Base-by-base conservation (phyloP, 306 rosid species). In the Amphicarpaea edgeworthii region DNA sequence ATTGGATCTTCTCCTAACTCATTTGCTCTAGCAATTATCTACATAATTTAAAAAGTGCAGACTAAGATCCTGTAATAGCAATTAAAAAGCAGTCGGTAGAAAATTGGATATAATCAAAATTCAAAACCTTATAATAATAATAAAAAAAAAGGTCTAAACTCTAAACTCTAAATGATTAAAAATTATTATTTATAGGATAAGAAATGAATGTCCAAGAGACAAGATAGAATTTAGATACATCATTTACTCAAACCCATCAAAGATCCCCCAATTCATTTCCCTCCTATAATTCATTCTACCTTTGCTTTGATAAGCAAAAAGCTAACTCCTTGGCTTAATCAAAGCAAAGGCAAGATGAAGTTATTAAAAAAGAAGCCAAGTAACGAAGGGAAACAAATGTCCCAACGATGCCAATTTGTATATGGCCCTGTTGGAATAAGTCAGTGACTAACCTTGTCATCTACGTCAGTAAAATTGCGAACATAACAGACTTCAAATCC, bases 391-490 rank as follows among this genome's bases (percentile, higher is more conserved):
- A 66, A 28, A 28, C 32, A 28, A 46, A 26, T 59, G 60, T 53
- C 77, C 38, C 43, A 49, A 30, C 37, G 37, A 30, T 4, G 37
- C 37, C 37, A 4, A 30, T 30, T 30, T 3, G 37, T 30, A 30
- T 30, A 30, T 24, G 28, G 28, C 28, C 28, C 28, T 24, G 28
- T 24, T 24, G 1, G 28, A 24, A 24, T 24, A 24, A 24, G 28
- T 24, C 3, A 30, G 37, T 30, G 37, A 30, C 90, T 84, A 46
- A 92, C 99, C 87, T 95, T 95, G 82, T 95, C 97, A 81, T 95
- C 97, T 3, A 95, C 96, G 72, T 95, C 99, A n/a, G 99, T 95
- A 81, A 95, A 95, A 84, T 92, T 95, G 45, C 97, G 96, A 79
- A 95, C 96, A 80, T 95, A 90, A 75, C 77, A 75, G 68, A 95